Base-by-base conservation (phyloP, 2,329 filamentous ascomycete species). In the Aspergillus fumigatiaffinis region DNA sequence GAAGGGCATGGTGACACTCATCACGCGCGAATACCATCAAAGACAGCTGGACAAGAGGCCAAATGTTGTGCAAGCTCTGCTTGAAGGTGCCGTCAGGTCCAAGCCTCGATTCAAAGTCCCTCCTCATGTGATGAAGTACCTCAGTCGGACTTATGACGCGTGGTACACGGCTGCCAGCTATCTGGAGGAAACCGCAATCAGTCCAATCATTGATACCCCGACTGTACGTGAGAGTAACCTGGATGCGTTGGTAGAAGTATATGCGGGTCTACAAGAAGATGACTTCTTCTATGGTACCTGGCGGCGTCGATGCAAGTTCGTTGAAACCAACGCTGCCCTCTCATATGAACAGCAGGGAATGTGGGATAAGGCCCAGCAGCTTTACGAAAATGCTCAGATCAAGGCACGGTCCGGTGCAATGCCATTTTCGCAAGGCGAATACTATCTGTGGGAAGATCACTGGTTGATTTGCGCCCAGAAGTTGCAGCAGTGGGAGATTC, bases 391-490 rank as follows among this genome's bases (percentile, higher is more conserved):
- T 55, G 94, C 95, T 0, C 95, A 99, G 74, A 91, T 99, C 73
- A 99, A 97, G 74, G 94, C 95, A 48, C 86, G 95, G 50, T 97
- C 93, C 0, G 94, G 92, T 52, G 91, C 93, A n/a, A 86, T 97
- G 60, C 93, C 94, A 0, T 97, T 97, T 74, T 96, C 93, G 1
- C 90, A 95, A 67, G 92, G 88, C 32, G 94, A 99, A 75, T 99
- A 99, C 76, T 97, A 96, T 85, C 84, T 99, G 1, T 99, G 94
- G 94, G 94, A 99, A 76, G 94, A 99, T 70, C 95, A 99, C 67
- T 99, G 94, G 94, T 88, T 99, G 46, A 83, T 97, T 51, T 99
- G 94, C 73, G 94, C 93, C 0, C 92, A 97, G 76, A 99, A 99
- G 77, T 82, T 99, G 49, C 95, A 99, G 73, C 95, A 99, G 71